Conservation (phyloP, 2,329 filamentous ascomycete genomes). For the Penicillium nordicum region DNA sequence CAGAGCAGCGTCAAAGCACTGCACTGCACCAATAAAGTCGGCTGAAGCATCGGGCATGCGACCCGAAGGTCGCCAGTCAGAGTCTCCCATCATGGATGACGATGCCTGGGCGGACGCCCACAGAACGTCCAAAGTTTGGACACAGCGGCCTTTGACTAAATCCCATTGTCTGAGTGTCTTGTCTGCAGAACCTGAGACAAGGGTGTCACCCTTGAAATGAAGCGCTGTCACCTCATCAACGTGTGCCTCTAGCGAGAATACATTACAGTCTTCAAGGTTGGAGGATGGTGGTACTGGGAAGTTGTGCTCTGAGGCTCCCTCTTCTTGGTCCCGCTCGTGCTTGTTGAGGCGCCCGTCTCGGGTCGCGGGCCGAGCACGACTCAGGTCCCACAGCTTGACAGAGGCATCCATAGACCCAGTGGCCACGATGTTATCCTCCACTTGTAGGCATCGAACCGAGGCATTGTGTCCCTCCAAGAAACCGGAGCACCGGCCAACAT, state of each 20-base stretch:
- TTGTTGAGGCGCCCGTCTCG: conserved; percentile 52
- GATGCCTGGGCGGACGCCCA: conserved; percentile 94
- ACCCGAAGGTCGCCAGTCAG: conserved; percentile 67
- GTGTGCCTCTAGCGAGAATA: conserved; percentile 87
- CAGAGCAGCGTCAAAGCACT: conserved; percentile 92
- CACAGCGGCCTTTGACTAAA: conserved; percentile 91
- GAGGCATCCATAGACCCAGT: conserved; percentile 94
- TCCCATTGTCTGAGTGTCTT: conserved; percentile 99
- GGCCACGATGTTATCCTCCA: conserved; percentile 91
- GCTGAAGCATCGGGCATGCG: conserved; percentile 65
- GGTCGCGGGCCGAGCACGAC: conserved; percentile 78
- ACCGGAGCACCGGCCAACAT: conserved; percentile 87
- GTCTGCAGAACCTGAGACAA: conserved; percentile 94
- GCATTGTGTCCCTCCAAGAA: conserved; percentile 90
- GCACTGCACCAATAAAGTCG: conserved; percentile 90
- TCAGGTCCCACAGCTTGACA: conserved; percentile 91
- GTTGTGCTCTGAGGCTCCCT: conserved; percentile 44
- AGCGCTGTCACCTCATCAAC: conserved; percentile 92
- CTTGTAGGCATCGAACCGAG: conserved; percentile 85
- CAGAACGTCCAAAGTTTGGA: conserved; percentile 95
- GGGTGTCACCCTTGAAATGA: conserved; percentile 80
- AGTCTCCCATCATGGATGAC: conserved; percentile 59
- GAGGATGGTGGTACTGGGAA: conserved; percentile 65
- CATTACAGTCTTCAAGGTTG: conserved; percentile 81
- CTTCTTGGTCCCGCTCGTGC: conserved; percentile 45